Evolutionary conservation across 305 asterid species (phyloP).

Genomic region (Lippia alba): DNA sequence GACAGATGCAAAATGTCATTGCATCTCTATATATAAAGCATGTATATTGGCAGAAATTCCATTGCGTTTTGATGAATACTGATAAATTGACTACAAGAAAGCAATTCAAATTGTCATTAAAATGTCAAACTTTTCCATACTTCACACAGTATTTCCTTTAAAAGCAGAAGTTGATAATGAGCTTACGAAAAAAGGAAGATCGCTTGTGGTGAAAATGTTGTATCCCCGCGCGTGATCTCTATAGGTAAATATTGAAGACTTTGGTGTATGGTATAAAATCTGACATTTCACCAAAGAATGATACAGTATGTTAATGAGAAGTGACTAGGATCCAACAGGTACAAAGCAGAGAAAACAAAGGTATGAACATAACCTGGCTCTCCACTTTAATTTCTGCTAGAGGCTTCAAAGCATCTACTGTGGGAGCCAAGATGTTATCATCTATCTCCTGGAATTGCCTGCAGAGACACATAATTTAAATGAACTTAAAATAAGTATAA

Average conservation of each 20-base stretch:
- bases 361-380: constrained; percentile 71
- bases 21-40: constrained; percentile 1
- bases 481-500: no score
- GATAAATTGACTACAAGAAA: constrained; percentile 18
- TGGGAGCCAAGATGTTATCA: constrained; percentile 71
- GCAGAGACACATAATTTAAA: constrained; percentile 31
- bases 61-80: constrained; percentile 11
- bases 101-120: constrained; percentile 8
- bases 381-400: constrained; percentile 86
- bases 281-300: constrained; percentile 40
- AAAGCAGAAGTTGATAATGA: constrained; percentile 34
- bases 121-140: constrained; percentile 9
- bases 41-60: background rate
- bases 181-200: constrained; percentile 95
- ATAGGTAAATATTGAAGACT: constrained; percentile 70
- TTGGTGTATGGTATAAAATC: constrained; percentile 95
- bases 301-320: constrained; percentile 16
- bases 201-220: constrained; percentile 74
- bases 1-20: constrained; percentile 1
- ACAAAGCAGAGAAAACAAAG: constrained; percentile 23
- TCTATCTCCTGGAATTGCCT: constrained; percentile 89
- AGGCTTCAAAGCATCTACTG: constrained; percentile 69
- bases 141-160: constrained; percentile 1
- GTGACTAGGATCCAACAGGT: constrained; percentile 27
- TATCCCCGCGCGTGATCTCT: constrained; percentile 71